Evolutionary conservation across 2,329 filamentous ascomycete genomes (phyloP).

Genomic region (Trematosphaeria pertusa): DNA sequence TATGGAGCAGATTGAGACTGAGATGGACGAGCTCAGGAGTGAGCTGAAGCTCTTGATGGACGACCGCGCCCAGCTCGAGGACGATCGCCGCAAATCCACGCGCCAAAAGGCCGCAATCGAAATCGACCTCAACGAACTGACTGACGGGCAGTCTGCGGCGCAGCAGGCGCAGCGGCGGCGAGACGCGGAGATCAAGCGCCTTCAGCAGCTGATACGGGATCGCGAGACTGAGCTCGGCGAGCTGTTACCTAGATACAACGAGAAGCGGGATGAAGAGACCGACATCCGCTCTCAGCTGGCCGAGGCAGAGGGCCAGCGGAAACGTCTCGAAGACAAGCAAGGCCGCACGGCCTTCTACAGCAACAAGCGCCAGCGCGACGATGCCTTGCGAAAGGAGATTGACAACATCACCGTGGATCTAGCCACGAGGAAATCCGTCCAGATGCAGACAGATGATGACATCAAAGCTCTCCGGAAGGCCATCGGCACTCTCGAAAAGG

Average conservation of each 20-base stretch:
- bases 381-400: conserved; percentile 81
- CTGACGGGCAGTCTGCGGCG: conserved; percentile 80
- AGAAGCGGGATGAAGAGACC: conserved; percentile 75
- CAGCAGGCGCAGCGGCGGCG: conserved; percentile 76
- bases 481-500: conserved; percentile 74
- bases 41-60: conserved; percentile 84
- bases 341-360: conserved; percentile 85
- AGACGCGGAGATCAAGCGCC: conserved; percentile 72
- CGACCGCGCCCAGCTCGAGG: conserved; percentile 86
- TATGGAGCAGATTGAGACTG: conserved; percentile 76
- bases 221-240: conserved; percentile 79
- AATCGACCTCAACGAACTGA: conserved; percentile 79
- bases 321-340: conserved; percentile 90
- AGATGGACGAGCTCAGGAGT: conserved; percentile 81
- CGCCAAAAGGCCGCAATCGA: conserved; percentile 85
- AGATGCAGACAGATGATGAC: conserved; percentile 84
- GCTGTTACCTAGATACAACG: conserved; percentile 78
- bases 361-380: conserved; percentile 87
- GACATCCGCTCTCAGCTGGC: conserved; percentile 75
- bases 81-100: conserved; percentile 83
- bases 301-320: conserved; percentile 74
- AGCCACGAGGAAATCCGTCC: conserved; percentile 81
- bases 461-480: conserved; percentile 73
- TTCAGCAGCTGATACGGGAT: conserved; percentile 75
- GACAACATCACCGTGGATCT: conserved; percentile 78